A percentile compares a stretch with the other conserved stretches of the same genome.
phyloP scores from a whole-genome alignment of 208 protist genomes.

The Crithidia bombi region DNA sequence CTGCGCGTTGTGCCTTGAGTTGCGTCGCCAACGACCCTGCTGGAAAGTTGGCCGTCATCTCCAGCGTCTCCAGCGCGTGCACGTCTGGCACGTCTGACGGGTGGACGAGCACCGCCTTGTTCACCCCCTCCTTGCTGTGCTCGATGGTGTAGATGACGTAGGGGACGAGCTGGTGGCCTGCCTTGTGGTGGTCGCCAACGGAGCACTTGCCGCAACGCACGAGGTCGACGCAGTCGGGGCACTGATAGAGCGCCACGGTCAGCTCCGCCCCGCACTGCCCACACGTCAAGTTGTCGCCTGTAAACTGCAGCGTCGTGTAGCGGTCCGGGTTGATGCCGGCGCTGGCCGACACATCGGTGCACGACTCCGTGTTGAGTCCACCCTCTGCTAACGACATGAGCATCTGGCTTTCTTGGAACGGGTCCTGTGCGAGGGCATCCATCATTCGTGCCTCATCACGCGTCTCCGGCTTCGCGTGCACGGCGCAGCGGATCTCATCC shows the following conservation, averaged over 20 bases:
- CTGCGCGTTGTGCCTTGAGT: slow-evolving; percentile 30
- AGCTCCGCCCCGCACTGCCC: slow-evolving; percentile 68
- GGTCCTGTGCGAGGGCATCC: slow-evolving; percentile 65
- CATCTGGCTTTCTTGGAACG: slow-evolving; percentile 51
- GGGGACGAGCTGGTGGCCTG: slow-evolving; percentile 60
- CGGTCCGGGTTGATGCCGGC: slow-evolving; percentile 22
- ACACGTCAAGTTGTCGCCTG: slow-evolving; percentile 54
- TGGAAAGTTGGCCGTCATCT: slow-evolving; percentile 78
- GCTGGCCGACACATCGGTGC: slow-evolving; percentile 26
- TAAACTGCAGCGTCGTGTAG: slow-evolving; percentile 38
- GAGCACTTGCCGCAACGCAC: slow-evolving; percentile 83
- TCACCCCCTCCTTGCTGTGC: slow-evolving; percentile 37
- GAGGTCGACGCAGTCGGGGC: slow-evolving; percentile 51
- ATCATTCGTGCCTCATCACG: slow-evolving; percentile 65
- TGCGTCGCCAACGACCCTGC: slow-evolving; percentile 56
- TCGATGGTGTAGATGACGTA: slow-evolving; percentile 72
- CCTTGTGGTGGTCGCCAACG: slow-evolving; percentile 57
- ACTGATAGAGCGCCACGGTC: slow-evolving; percentile 62
- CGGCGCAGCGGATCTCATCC: slow-evolving; percentile 44
- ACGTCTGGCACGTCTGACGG: slow-evolving; percentile 55
- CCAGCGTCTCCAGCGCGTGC: slow-evolving; percentile 74
- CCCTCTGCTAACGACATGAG: slow-evolving; percentile 26
- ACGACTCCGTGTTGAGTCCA: slow-evolving; percentile 25
- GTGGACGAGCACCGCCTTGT: slow-evolving; percentile 50
- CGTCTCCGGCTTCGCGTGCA: slow-evolving; percentile 45